A percentile compares a stretch with the other conserved stretches of the same genome.
These are phyloP conservation scores for Colletotrichum sp. DNA, from an alignment of 2,329 filamentous ascomycete species.

Conservation along the genomic window DNA sequence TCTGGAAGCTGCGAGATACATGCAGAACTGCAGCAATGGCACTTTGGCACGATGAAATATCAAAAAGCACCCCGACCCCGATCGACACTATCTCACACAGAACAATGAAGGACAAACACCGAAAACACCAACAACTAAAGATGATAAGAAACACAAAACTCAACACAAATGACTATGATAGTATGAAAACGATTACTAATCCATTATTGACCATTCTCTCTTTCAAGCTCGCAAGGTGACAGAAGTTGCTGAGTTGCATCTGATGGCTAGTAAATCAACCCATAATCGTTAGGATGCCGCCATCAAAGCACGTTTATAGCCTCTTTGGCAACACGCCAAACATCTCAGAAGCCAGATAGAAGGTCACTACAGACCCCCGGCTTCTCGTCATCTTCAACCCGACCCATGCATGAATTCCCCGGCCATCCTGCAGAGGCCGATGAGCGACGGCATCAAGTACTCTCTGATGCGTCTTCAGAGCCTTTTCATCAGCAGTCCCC, in stretches of 20 bases:
- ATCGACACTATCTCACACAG: background rate
- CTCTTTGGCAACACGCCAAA: background rate
- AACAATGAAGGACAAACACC: background rate
- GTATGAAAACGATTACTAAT: too few species aligned
- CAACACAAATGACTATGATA: too few species aligned
- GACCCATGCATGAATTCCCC: background rate
- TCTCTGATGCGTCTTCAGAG: background rate
- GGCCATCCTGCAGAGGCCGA: background rate
- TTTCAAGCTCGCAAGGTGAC: background rate
- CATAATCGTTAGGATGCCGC: background rate
- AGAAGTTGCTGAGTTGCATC: background rate
- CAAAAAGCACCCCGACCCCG: rapidly evolving
- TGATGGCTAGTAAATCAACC: rapidly evolving
- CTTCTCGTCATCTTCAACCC: background rate
- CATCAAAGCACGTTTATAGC: background rate
- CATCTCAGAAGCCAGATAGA: background rate
- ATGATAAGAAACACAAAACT: too few species aligned
- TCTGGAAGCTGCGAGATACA: background rate
- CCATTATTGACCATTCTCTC: background rate
- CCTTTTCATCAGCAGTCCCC: background rate
- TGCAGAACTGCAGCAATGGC: background rate
- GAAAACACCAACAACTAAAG: rapidly evolving
- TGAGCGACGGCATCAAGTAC: background rate
- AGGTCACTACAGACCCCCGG: background rate
- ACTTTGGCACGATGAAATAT: rapidly evolving